Evolutionary conservation across 2,329 filamentous ascomycete species (phyloP).

Genomic region (Parastagonospora nodorum): DNA sequence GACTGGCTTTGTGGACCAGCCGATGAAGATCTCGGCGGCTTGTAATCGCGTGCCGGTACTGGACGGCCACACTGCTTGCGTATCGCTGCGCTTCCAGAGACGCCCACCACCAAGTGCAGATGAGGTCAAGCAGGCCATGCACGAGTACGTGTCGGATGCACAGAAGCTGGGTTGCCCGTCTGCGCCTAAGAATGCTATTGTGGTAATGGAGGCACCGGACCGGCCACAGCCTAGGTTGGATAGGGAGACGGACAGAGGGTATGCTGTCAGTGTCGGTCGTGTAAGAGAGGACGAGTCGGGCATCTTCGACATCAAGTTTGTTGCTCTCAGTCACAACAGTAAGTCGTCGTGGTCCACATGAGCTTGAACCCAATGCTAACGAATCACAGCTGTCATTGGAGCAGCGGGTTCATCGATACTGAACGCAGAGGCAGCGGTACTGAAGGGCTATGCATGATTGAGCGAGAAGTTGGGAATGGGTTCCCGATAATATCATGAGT

Average conservation of each 20-base stretch:
- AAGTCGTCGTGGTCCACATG: slow-evolving; percentile 42
- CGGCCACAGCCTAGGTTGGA: slow-evolving; percentile 91
- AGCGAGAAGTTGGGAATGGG: background rate
- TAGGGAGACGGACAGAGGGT: slow-evolving; percentile 81
- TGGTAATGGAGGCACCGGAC: slow-evolving; percentile 87
- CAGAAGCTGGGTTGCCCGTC: slow-evolving; percentile 84
- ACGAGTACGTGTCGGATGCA: slow-evolving; percentile 80
- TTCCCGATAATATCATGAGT: background rate
- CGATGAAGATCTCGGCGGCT: slow-evolving; percentile 78
- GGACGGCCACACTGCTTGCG: slow-evolving; percentile 94
- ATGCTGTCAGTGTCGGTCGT: slow-evolving; percentile 88
- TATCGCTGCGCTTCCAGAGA: slow-evolving; percentile 80
- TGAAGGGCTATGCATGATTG: slow-evolving; percentile 75
- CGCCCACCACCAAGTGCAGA: slow-evolving; percentile 75
- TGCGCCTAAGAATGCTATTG: slow-evolving; percentile 79
- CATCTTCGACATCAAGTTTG: slow-evolving; percentile 94
- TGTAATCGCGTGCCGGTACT: slow-evolving; percentile 96
- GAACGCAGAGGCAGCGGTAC: slow-evolving; percentile 88
- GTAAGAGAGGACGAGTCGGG: slow-evolving; percentile 84
- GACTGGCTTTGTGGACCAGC: slow-evolving; percentile 78
- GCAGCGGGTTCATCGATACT: slow-evolving; percentile 95
- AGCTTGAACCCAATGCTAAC: slow-evolving; percentile 19
- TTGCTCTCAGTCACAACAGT: slow-evolving; percentile 85
- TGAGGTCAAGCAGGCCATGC: slow-evolving; percentile 77
- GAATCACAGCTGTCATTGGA: slow-evolving; percentile 73